These are phyloP conservation scores for Aspergillus cavernicola DNA, from an alignment of 495 filamentous ascomycete genomes.

Conservation along the genomic window DNA sequence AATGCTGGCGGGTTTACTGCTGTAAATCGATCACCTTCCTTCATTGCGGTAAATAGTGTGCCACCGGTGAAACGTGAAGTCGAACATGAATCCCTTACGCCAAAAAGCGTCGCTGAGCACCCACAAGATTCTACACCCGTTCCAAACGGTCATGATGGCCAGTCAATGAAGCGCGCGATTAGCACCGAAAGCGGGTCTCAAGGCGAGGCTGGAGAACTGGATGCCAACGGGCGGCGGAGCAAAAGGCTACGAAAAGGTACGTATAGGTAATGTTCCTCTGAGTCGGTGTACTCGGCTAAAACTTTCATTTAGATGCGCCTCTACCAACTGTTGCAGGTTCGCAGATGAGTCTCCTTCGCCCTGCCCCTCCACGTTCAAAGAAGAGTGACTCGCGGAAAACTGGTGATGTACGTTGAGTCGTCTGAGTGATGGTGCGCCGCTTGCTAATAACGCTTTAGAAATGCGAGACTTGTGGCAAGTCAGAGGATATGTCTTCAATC, in stretches of 20 bases:
- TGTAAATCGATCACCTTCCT: conserved; percentile 57
- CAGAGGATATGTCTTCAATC: conserved; percentile 66
- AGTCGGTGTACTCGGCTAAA: conserved; percentile 3
- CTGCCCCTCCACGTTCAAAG: conserved; percentile 66
- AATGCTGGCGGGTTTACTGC: conserved; percentile 78
- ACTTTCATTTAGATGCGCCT: conserved; percentile 60
- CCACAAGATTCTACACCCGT: conserved; percentile 35
- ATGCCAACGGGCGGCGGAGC: conserved; percentile 75
- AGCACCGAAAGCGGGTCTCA: conserved; percentile 72
- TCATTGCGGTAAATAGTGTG: conserved; percentile 49
- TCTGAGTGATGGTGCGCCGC: background rate
- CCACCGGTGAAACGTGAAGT: conserved; percentile 47
- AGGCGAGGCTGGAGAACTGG: conserved; percentile 57
- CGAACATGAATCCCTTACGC: conserved; percentile 44
- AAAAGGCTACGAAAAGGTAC: conserved; percentile 92
- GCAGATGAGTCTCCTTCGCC: conserved; percentile 92
- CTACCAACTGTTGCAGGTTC: conserved; percentile 88
- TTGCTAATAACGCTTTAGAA: conserved; percentile 45
- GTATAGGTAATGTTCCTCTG: conserved; percentile 16
- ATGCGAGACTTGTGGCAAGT: conserved; percentile 84
- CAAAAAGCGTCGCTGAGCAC: conserved; percentile 39
- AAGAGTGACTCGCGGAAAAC: conserved; percentile 63
- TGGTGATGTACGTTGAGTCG: conserved; percentile 63
- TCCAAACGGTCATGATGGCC: conserved; percentile 55
- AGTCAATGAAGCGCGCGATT: conserved; percentile 74